These are phyloP conservation scores for Penicillium sp. DNA, from an alignment of 2,329 filamentous ascomycete genomes.

Conservation along the genomic window DNA sequence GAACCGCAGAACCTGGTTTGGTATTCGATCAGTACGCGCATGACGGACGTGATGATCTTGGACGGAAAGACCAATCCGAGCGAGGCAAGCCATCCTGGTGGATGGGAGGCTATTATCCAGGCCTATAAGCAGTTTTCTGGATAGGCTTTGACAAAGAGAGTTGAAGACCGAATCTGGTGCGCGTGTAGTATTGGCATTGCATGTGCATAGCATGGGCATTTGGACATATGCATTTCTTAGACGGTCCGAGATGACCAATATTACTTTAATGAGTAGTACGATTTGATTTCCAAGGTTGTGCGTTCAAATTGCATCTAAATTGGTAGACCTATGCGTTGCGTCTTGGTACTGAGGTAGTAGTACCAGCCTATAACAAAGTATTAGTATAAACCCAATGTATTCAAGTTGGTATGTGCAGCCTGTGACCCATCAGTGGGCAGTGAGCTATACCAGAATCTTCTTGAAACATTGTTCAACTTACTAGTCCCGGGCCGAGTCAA, in stretches of 20 bases:
- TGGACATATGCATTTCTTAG: constrained; percentile 5
- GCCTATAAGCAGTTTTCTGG: constrained; percentile 28
- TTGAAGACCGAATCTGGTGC: neutral
- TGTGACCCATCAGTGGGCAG: too few relatives aligned
- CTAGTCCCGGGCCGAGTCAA: too few relatives aligned
- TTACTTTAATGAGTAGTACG: constrained; percentile 2
- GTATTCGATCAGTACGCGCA: constrained; percentile 38
- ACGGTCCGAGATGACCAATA: neutral
- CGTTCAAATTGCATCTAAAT: too few relatives aligned
- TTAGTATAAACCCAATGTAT: too few relatives aligned
- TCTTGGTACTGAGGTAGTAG: too few relatives aligned
- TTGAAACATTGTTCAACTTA: too few relatives aligned
- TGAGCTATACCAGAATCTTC: too few relatives aligned
- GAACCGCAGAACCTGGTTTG: constrained; percentile 32
- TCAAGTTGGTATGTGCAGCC: too few relatives aligned
- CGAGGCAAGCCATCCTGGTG: constrained; percentile 32
- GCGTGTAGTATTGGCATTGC: neutral
- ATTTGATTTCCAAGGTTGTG: neutral
- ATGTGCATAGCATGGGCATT: constrained; percentile 1
- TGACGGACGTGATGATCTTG: constrained; percentile 35
- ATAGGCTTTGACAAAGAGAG: neutral
- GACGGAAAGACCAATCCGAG: constrained; percentile 32
- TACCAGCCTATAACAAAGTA: too few relatives aligned
- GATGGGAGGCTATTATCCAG: constrained; percentile 37
- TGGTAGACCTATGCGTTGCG: too few relatives aligned